Conservation (phyloP, 768 basidiomycete species). For the Pleurotus giganteus region DNA sequence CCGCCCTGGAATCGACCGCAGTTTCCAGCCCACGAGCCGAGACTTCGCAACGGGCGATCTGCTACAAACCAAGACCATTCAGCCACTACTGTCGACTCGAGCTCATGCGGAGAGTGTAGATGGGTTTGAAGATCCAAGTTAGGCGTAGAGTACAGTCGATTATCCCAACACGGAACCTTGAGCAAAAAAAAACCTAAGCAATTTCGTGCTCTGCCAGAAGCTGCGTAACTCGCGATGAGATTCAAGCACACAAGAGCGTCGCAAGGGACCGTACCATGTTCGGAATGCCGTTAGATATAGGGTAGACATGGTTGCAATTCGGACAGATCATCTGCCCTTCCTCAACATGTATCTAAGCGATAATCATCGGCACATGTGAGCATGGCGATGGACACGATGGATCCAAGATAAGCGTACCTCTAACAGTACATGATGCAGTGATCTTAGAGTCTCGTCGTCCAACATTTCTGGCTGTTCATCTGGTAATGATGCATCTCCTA, state of each 20-base stretch:
- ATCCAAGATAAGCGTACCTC: slow-evolving; percentile 55
- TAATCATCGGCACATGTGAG: background rate
- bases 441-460: slow-evolving; percentile 80
- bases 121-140: no score
- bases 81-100: no score
- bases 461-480: slow-evolving; percentile 68
- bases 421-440: slow-evolving; percentile 87
- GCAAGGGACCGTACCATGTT: slow-evolving; percentile 77
- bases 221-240: slow-evolving; percentile 41
- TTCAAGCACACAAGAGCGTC: background rate
- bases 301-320: slow-evolving; percentile 86
- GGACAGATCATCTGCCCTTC: slow-evolving; percentile 94
- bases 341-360: slow-evolving; percentile 77
- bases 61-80: no score
- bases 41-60: no score
- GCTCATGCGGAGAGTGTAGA: no score
- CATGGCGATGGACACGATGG: background rate
- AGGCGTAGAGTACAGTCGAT: no score
- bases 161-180: no score
- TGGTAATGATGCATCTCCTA: slow-evolving; percentile 85
- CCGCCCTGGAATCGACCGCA: no score
- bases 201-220: slow-evolving; percentile 92
- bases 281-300: slow-evolving; percentile 91
- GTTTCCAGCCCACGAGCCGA: no score
- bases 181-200: no score